phyloP scores from a whole-genome alignment of 1,139 yeast species.

The Candida sp. region DNA sequence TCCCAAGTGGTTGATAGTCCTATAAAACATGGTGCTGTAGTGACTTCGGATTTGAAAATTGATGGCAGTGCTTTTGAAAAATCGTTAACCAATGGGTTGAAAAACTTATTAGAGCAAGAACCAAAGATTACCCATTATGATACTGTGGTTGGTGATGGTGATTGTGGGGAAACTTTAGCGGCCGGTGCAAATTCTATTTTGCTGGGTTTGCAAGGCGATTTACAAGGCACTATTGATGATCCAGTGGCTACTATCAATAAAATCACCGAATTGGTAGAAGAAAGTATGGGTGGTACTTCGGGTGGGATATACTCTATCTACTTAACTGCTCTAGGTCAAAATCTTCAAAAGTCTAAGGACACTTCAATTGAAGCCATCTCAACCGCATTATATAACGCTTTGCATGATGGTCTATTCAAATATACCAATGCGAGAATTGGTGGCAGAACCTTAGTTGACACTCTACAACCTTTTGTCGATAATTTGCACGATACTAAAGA shows the following conservation, averaged over 20 bases:
- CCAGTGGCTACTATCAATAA: conserved; percentile 46
- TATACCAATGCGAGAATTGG: conserved; percentile 89
- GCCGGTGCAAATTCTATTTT: conserved; percentile 77
- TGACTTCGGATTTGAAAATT: conserved; percentile 36
- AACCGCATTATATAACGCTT: conserved; percentile 29
- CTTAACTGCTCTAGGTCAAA: conserved; percentile 44
- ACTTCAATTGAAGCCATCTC: conserved; percentile 29
- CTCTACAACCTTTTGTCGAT: conserved; percentile 82
- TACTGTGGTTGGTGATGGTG: conserved; percentile 94
- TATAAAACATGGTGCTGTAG: conserved; percentile 18
- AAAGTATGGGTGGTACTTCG: conserved; percentile 94
- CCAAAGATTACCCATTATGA: conserved; percentile 84
- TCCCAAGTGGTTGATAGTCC: conserved; percentile 26
- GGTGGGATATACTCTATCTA: conserved; percentile 91
- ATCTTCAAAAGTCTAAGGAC: conserved; percentile 28
- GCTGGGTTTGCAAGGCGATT: conserved; percentile 44
- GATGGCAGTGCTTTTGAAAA: conserved; percentile 36
- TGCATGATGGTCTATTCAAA: conserved; percentile 48
- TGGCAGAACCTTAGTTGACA: conserved; percentile 87
- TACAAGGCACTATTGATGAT: conserved; percentile 24
- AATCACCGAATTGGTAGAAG: conserved; percentile 75
- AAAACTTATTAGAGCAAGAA: conserved; percentile 52
- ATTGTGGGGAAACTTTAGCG: conserved; percentile 89
- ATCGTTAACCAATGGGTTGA: conserved; percentile 48
- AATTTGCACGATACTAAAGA: conserved; percentile 43